Evolutionary conservation across 2,329 filamentous ascomycete species (phyloP).

Genomic region (Trichoderma koningiopsis): DNA sequence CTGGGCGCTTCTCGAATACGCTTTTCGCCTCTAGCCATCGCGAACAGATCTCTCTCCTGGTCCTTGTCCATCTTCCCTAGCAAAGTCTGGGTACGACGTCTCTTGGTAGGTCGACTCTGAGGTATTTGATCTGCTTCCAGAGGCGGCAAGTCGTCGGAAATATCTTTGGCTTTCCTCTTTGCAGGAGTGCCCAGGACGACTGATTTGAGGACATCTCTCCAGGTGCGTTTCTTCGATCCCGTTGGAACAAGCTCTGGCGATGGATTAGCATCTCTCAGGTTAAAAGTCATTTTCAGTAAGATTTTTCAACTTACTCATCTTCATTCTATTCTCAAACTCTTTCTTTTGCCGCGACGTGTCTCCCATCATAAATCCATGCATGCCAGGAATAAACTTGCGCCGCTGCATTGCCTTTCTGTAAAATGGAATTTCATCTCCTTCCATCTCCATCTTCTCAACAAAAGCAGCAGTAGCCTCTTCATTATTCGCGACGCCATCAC

Average conservation of each 20-base stretch:
- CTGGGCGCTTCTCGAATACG: neutral
- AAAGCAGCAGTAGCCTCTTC: neutral
- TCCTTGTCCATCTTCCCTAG: neutral
- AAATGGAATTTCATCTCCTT: conserved; percentile 11
- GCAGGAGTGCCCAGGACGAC: neutral
- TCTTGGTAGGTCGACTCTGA: conserved; percentile 15
- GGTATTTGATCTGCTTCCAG: conserved; percentile 6
- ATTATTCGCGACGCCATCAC: neutral
- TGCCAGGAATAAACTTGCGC: conserved; percentile 31
- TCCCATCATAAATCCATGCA: conserved; percentile 35
- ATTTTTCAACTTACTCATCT: conserved; percentile 9
- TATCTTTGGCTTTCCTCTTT: neutral
- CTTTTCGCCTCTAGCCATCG: neutral
- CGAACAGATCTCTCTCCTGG: neutral
- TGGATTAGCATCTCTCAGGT: neutral
- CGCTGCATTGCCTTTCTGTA: conserved; percentile 15
- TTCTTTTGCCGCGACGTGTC: conserved; percentile 37
- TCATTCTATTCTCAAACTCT: conserved; percentile 30
- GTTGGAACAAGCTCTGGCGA: neutral
- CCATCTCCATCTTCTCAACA: neutral
- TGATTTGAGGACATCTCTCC: conserved; percentile 1
- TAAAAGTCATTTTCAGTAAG: neutral
- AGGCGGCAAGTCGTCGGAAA: neutral
- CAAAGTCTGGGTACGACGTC: neutral
- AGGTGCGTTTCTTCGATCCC: neutral